phyloP scores from a whole-genome alignment of 2,329 filamentous ascomycete genomes.

The Fonsecaea erecta region DNA sequence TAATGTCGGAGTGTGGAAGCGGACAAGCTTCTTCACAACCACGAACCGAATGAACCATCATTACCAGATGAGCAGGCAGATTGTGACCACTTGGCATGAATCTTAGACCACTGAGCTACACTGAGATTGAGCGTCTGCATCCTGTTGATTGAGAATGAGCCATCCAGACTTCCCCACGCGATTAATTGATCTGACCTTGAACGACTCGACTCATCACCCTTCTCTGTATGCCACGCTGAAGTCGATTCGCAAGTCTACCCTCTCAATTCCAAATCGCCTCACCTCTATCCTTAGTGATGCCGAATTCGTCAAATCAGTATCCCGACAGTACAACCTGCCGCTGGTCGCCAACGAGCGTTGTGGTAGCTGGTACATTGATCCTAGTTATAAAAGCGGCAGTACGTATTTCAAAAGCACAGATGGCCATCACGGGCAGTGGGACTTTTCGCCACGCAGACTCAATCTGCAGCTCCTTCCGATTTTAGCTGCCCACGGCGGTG shows the following conservation, averaged over 20 bases:
- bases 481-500: slow-evolving; percentile 60
- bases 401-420: slow-evolving; percentile 99
- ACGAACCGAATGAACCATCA: not conserved
- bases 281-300: slow-evolving; percentile 78
- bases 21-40: not conserved
- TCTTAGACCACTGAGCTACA: not conserved
- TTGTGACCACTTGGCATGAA: not conserved
- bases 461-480: slow-evolving; percentile 80
- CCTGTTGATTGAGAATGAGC: slow-evolving; percentile 17
- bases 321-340: slow-evolving; percentile 60
- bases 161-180: slow-evolving; percentile 30
- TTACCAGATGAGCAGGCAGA: not conserved
- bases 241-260: slow-evolving; percentile 75
- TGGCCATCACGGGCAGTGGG: slow-evolving; percentile 88
- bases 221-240: slow-evolving; percentile 52
- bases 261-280: slow-evolving; percentile 81
- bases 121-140: not conserved
- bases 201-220: slow-evolving; percentile 24
- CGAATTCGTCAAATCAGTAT: slow-evolving; percentile 70
- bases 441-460: slow-evolving; percentile 80
- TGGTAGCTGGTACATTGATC: slow-evolving; percentile 90
- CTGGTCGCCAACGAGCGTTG: slow-evolving; percentile 92
- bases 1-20: not conserved
- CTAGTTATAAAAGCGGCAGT: slow-evolving; percentile 67
- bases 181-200: slow-evolving; percentile 29